Percentiles rank a stretch among this genome's conserved stretches.
phyloP scores from a whole-genome alignment of 371 early-diverging fungal species.

The Haplosporangium sp. region DNA sequence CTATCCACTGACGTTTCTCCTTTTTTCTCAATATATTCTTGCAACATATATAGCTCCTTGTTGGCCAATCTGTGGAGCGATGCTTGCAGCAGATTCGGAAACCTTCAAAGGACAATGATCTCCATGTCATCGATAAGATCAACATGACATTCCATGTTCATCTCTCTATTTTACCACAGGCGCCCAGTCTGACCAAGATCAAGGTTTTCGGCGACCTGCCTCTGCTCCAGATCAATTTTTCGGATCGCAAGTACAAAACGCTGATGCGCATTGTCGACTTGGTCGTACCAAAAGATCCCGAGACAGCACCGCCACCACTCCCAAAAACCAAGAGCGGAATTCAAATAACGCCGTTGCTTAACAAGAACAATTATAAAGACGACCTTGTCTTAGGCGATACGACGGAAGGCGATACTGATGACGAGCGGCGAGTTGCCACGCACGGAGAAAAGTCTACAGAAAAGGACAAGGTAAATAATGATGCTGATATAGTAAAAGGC shows the following conservation, averaged over 20 bases:
- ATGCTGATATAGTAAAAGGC: not conserved
- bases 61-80: constrained; percentile 80
- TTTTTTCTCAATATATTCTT: not conserved
- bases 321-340: constrained; percentile 41
- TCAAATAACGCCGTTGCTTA: constrained; percentile 21
- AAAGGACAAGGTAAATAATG: constrained; percentile 18
- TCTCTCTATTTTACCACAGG: constrained; percentile 87
- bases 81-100: constrained; percentile 78
- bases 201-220: constrained; percentile 89
- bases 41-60: constrained; percentile 64
- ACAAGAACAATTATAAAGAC: constrained; percentile 26
- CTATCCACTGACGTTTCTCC: too few relatives aligned
- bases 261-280: constrained; percentile 86
- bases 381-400: constrained; percentile 50
- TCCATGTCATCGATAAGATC: constrained; percentile 90
- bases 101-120: constrained; percentile 60
- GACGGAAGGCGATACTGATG: constrained; percentile 42
- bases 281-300: constrained; percentile 57
- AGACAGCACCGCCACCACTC: constrained; percentile 33
- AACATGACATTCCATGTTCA: constrained; percentile 86
- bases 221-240: constrained; percentile 88
- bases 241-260: constrained; percentile 93
- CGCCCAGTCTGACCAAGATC: constrained; percentile 78
- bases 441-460: constrained; percentile 24
- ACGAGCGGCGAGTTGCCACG: constrained; percentile 17